Evolutionary conservation across 495 filamentous ascomycete genomes (phyloP).

Genomic region (Penicillium alfredii): DNA sequence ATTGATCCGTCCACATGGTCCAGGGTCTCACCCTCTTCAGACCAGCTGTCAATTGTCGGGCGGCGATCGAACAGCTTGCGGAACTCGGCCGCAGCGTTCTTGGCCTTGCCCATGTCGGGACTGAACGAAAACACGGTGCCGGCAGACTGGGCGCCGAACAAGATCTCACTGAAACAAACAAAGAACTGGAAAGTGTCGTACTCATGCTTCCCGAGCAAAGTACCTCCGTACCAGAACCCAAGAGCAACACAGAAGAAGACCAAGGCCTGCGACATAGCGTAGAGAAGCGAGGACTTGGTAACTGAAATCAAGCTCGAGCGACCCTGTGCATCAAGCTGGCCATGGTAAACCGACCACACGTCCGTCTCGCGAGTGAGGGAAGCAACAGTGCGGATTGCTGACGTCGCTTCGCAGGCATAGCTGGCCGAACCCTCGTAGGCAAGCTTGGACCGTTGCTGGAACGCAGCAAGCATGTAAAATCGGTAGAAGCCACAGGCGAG

Average conservation of each 20-base stretch:
- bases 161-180: constrained; percentile 70
- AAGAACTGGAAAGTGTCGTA: constrained; percentile 78
- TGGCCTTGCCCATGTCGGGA: constrained; percentile 83
- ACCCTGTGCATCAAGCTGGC: constrained; percentile 58
- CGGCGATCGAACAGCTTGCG: constrained; percentile 73
- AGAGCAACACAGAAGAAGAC: constrained; percentile 79
- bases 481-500: constrained; percentile 79
- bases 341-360: constrained; percentile 67
- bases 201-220: constrained; percentile 62
- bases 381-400: constrained; percentile 89
- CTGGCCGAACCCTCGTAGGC: constrained; percentile 70
- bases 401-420: constrained; percentile 87
- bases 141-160: constrained; percentile 79
- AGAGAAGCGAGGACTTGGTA: constrained; percentile 62
- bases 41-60: constrained; percentile 80
- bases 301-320: constrained; percentile 58
- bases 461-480: constrained; percentile 72
- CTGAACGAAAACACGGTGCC: constrained; percentile 85
- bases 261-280: constrained; percentile 72
- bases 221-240: constrained; percentile 93
- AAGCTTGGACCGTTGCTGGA: constrained; percentile 63
- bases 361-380: constrained; percentile 77
- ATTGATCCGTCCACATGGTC: constrained; percentile 57
- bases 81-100: constrained; percentile 68
- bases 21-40: constrained; percentile 57